Evolutionary conservation across 768 basidiomycete species (phyloP).

Genomic region (Leccinum disarticulatum): DNA sequence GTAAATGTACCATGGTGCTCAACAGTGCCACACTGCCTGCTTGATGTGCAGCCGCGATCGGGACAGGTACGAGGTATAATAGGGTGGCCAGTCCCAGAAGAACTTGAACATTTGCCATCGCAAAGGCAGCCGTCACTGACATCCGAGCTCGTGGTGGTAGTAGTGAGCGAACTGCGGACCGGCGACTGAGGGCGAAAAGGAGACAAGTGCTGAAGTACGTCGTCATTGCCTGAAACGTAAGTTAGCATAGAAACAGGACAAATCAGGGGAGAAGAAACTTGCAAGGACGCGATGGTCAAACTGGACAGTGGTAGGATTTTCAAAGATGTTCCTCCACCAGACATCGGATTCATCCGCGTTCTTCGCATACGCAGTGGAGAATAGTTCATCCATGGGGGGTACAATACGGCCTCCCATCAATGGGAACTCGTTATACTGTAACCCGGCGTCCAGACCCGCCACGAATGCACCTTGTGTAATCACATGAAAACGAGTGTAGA

Average conservation of each 20-base stretch:
- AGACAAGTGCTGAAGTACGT: slow-evolving; percentile 72
- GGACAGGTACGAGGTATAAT: slow-evolving; percentile 89
- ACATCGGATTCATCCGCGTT: slow-evolving; percentile 65
- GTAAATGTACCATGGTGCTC: slow-evolving; percentile 76
- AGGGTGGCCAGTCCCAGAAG: slow-evolving; percentile 75
- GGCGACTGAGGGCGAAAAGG: slow-evolving; percentile 60
- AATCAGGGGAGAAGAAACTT: slow-evolving; percentile 33
- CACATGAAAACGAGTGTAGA: slow-evolving; percentile 1
- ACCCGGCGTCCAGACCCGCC: slow-evolving; percentile 93
- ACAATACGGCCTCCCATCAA: slow-evolving; percentile 87
- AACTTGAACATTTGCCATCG: slow-evolving; percentile 83
- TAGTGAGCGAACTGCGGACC: slow-evolving; percentile 41
- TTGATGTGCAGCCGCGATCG: slow-evolving; percentile 91
- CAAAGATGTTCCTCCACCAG: slow-evolving; percentile 97
- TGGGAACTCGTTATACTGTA: slow-evolving; percentile 98
- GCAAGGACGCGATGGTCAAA: slow-evolving; percentile 94
- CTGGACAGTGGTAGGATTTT: slow-evolving; percentile 97
- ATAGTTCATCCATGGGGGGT: slow-evolving; percentile 81
- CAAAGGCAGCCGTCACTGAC: slow-evolving; percentile 61
- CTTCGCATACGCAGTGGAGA: slow-evolving; percentile 74
- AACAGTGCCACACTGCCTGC: slow-evolving; percentile 90
- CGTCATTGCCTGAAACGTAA: slow-evolving; percentile 64
- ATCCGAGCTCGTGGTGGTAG: slow-evolving; percentile 63
- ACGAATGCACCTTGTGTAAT: slow-evolving; percentile 83
- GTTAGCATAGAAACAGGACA: neutral